Base-by-base conservation (phyloP, 2,329 filamentous ascomycete genomes). In the Dryadomyces quercus-mongolicae region DNA sequence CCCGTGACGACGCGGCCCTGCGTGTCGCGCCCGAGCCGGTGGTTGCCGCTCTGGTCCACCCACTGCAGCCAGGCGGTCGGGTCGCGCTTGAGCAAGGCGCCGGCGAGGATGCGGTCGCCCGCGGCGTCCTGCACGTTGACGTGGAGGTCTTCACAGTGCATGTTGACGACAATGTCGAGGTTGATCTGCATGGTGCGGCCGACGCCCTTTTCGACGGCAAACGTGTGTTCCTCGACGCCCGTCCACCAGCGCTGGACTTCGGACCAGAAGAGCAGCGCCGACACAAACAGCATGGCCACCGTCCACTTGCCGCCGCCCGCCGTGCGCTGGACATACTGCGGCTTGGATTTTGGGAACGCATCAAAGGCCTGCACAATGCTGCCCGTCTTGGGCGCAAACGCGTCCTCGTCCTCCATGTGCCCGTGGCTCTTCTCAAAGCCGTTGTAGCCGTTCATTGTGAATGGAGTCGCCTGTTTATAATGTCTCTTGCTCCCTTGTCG, bases 61-160 rank as follows among this genome's bases (percentile, higher is more conserved):
- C 92, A 97, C 61, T 91, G 82, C 21, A 67, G 66, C 89, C 92
- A 98, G 59, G 72, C 80, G 8, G 93, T 97, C 16, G 80, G 72
- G 62, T 96, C 89, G 63, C 81, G 84, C 59, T 80, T 76, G 58
- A 98, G 75, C 59, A 84, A 74, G 42, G 84, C 76, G 4, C 80
- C 87, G 2, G 93, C 93, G 34, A 95, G 77, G 63, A 97, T 95
- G 59, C 88, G 84, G 68, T 98, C 93, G 52, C 93, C 91, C 0
- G 89, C 82, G 2, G 92, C 91, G 68, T 98, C 93, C 73, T 97
- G 93, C 51, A 98, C 91, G 71, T 98, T 97, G 69, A 98, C 76
- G 71, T 95, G 88, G n/a, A 98, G 72, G 65, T 94, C 85, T 55
- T 77, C 72, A 74, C 93, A 98, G 62, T 77, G 74, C 93, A 98